These are phyloP conservation scores for Ophiosphaerella herpotricha DNA, from an alignment of 2,329 filamentous ascomycete species.

Conservation along the genomic window DNA sequence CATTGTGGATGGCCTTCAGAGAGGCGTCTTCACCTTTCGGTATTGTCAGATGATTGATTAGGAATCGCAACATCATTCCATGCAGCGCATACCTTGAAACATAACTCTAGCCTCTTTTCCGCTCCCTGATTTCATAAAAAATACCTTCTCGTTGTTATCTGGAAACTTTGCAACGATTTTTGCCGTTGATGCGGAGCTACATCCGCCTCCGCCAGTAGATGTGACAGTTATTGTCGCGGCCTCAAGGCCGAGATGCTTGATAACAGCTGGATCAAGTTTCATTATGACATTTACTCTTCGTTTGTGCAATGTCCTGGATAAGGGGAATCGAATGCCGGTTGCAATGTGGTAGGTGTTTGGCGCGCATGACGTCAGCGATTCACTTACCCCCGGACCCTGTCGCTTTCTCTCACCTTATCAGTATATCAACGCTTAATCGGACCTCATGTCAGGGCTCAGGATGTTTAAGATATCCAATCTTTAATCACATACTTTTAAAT, in stretches of 20 bases:
- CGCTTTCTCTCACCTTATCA: no score
- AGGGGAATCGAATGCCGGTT: background rate
- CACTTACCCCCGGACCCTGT: no score
- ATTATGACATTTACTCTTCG: constrained; percentile 29
- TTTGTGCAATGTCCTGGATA: background rate
- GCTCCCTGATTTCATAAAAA: constrained; percentile 73
- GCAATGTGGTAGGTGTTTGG: background rate
- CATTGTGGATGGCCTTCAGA: constrained; percentile 76
- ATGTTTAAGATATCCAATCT: no score
- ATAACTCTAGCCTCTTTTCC: constrained; percentile 66
- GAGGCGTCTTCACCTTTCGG: constrained; percentile 75
- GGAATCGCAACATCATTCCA: background rate
- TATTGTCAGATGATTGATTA: constrained; percentile 12
- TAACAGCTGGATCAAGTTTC: constrained; percentile 66
- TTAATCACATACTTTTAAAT: no score
- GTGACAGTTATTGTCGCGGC: constrained; percentile 59
- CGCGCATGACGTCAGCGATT: no score
- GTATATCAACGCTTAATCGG: no score
- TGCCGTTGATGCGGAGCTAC: constrained; percentile 66
- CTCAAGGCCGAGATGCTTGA: constrained; percentile 64
- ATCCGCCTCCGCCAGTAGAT: constrained; percentile 68
- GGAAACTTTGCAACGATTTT: constrained; percentile 57
- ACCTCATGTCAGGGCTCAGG: no score
- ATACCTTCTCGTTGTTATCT: constrained; percentile 59
- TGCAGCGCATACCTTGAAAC: constrained; percentile 63